Percentiles rank a stretch among this genome's conserved stretches.
phyloP scores from a whole-genome alignment of 306 rosid genomes.

The Quercus cerris region DNA sequence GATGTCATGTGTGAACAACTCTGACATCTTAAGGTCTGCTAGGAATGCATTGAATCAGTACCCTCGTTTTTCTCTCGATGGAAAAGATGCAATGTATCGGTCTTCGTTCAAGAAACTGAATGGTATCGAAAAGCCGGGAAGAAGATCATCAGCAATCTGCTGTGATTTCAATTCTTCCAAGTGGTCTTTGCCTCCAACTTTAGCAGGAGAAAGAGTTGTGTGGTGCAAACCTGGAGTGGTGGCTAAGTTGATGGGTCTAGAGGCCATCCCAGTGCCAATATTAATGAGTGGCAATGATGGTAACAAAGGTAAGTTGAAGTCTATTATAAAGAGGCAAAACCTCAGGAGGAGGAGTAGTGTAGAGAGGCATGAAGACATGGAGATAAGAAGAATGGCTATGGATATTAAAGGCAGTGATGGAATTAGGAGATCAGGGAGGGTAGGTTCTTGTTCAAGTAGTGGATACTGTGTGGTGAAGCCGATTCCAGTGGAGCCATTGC shows the following conservation, averaged over 20 bases:
- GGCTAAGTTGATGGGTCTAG: conserved; percentile 91
- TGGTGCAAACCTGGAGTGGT: conserved; percentile 94
- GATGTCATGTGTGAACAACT: conserved; percentile 75
- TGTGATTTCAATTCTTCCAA: conserved; percentile 3
- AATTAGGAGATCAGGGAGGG: conserved; percentile 20
- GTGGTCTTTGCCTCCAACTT: conserved; percentile 39
- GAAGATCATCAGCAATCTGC: conserved; percentile 17
- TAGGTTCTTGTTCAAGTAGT: conserved; percentile 33
- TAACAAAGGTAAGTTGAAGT: conserved; percentile 29
- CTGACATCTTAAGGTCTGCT: conserved; percentile 78
- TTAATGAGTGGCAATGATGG: conserved; percentile 14
- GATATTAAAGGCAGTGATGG: conserved; percentile 12
- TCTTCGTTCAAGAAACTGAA: conserved; percentile 59
- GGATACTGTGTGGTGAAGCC: conserved; percentile 46
- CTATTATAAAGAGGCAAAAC: conserved; percentile 33
- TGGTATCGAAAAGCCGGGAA: conserved; percentile 13
- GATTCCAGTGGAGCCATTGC: conserved; percentile 2
- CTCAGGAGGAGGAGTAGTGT: conserved; percentile 31
- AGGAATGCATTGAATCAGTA: conserved; percentile 88
- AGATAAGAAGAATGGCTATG: conserved; percentile 32
- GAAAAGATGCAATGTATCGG: conserved; percentile 84
- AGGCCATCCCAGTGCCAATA: conserved; percentile 65
- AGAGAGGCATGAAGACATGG: conserved; percentile 39
- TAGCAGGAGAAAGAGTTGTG: conserved; percentile 74
- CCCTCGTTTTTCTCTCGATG: conserved; percentile 92